A percentile compares a stretch with the other conserved stretches of the same genome.
These are phyloP conservation scores for Metschnikowia santaceciliae DNA, from an alignment of 805 yeast genomes.

Conservation along the genomic window DNA sequence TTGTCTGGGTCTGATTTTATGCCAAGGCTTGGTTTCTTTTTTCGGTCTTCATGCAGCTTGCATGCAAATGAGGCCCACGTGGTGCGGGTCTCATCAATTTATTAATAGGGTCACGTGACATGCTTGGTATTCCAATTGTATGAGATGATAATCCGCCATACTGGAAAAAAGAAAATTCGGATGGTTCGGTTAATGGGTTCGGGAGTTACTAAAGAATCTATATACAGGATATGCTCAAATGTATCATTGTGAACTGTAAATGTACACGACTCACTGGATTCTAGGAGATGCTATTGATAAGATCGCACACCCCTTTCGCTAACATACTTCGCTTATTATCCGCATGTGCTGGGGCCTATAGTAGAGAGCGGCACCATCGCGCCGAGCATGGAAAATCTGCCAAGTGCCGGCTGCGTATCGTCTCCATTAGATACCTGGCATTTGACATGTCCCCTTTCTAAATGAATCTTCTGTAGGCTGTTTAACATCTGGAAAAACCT, in stretches of 20 bases:
- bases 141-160: background rate
- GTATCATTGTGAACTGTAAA: background rate
- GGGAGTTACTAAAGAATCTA: no score
- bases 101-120: background rate
- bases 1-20: background rate
- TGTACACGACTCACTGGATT: background rate
- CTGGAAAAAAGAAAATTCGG: background rate
- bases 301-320: background rate
- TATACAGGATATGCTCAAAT: no score
- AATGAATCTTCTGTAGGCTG: no score
- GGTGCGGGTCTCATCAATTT: background rate
- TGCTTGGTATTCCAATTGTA: background rate
- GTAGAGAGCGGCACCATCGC: background rate
- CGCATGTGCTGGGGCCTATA: background rate
- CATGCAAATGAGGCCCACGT: slow-evolving; percentile 3
- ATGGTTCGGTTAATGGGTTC: background rate
- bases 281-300: background rate
- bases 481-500: background rate
- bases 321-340: background rate
- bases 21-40: slow-evolving; percentile 1
- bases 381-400: background rate
- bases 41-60: slow-evolving; percentile 1
- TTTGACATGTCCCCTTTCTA: no score
- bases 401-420: background rate
- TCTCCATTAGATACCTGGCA: background rate